Evolutionary conservation across 1,284 basidiomycete genomes (phyloP).

Genomic region (Boletus semigastroideus): DNA sequence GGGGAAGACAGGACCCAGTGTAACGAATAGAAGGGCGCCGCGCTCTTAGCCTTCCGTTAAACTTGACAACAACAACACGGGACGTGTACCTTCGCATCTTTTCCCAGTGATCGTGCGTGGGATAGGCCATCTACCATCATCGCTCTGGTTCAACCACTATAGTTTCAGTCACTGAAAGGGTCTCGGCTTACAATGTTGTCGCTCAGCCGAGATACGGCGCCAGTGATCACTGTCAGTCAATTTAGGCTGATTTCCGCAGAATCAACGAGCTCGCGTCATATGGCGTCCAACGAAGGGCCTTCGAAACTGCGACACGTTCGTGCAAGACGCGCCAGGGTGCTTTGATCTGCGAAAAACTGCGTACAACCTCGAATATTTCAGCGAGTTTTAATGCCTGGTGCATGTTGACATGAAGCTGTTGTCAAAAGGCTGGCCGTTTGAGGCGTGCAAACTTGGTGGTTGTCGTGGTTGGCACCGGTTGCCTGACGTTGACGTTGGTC

Average conservation of each 20-base stretch:
- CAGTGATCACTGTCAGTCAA: neutral
- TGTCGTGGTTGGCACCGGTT: too few relatives aligned
- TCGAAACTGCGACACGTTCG: neutral
- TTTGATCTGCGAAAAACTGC: neutral
- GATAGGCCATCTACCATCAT: neutral
- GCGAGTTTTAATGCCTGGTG: neutral
- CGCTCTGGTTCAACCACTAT: neutral
- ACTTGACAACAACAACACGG: neutral
- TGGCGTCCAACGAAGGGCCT: neutral
- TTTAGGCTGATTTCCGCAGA: neutral
- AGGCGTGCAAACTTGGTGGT: too few relatives aligned
- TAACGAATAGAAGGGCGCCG: neutral
- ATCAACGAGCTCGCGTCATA: neutral
- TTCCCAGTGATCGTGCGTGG: neutral
- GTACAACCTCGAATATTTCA: neutral
- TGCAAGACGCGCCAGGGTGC: neutral
- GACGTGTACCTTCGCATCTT: neutral
- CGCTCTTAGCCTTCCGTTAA: neutral
- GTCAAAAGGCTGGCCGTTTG: too few relatives aligned
- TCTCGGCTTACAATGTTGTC: neutral
- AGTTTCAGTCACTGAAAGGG: neutral
- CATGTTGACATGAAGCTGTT: neutral
- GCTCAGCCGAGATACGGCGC: too few relatives aligned
- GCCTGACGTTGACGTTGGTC: too few relatives aligned
- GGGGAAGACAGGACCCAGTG: neutral